Evolutionary conservation across 306 rosid genomes (phyloP), one percentile per base, ranked within the genome.

Genomic region (Cucurbita pepo): DNA sequence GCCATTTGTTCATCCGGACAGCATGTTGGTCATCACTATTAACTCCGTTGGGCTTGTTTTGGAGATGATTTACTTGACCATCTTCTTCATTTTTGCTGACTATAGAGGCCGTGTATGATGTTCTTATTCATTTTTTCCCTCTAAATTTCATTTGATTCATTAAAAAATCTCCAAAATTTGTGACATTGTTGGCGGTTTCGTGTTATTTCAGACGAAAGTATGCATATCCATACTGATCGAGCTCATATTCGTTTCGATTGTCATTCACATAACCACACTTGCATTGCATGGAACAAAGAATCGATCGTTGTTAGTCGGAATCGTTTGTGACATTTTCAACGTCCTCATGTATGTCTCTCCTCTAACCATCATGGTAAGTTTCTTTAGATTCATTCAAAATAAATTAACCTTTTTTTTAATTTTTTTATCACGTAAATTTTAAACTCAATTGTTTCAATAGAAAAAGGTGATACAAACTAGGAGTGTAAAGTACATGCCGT

Each of bases 401-500:
- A 30, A 30, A 30, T 30, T 30, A 30, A 30, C 34, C 34, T 30
- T 1, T 30, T 30, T 30, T 30, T 30, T 30, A 30, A 30, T 2
- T 30, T 30, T 3, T 30, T 22, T 22, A 21, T 30, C 34, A 30
- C 34, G 34, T 30, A 30, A 30, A 30, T 30, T 0, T 30, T 34
- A 11, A 21, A 8, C 36, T 57, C 5, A 15, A 16, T 18, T 55
- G 14, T 62, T 41, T 21, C 19, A 52, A 48, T 84, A 92, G 97
- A 71, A 30, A 45, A 80, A 85, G 57, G 97, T 90, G 3, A 84
- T 89, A 66, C 71, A 48, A 51, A 88, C 88, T 0, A 90, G 83
- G 81, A 92, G 97, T 12, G 95, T 90, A 53, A 76, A 84, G 22
- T 92, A 77, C 79, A 92, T 90, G 96, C 95, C 96, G 10, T 85